Evolutionary conservation across 768 basidiomycete species (phyloP).

Genomic region (Rickenella mellea): DNA sequence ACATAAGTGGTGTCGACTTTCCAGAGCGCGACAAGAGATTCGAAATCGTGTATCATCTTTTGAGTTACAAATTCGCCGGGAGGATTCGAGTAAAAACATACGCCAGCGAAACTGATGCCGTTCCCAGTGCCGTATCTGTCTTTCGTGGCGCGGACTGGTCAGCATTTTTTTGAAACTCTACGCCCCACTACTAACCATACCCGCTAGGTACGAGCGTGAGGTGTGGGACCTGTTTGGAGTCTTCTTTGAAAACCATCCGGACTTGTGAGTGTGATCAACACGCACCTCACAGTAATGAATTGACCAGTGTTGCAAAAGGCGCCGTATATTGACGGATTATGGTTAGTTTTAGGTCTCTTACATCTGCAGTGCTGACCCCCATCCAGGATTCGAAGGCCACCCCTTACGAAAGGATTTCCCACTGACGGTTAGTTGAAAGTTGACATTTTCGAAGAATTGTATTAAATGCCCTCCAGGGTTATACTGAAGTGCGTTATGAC

Average conservation of each 20-base stretch:
- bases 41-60: slow-evolving; percentile 92
- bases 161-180: slow-evolving; percentile 11
- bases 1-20: slow-evolving; percentile 93
- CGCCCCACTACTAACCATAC: slow-evolving; percentile 2
- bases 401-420: slow-evolving; percentile 98
- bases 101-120: slow-evolving; percentile 84
- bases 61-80: slow-evolving; percentile 70
- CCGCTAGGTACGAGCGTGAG: slow-evolving; percentile 85
- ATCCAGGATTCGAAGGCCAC: slow-evolving; percentile 87
- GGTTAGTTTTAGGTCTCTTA: slow-evolving; percentile 34
- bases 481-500: slow-evolving; percentile 95
- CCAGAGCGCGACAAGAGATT: slow-evolving; percentile 90
- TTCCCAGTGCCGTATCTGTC: slow-evolving; percentile 71
- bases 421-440: slow-evolving; percentile 56
- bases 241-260: slow-evolving; percentile 93
- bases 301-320: slow-evolving; percentile 34
- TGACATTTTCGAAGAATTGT: not conserved
- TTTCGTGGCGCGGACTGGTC: slow-evolving; percentile 95
- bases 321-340: slow-evolving; percentile 96
- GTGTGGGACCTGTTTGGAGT: slow-evolving; percentile 97
- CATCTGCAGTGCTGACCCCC: slow-evolving; percentile 2
- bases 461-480: slow-evolving; percentile 52
- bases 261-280: slow-evolving; percentile 54
- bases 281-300: not conserved
- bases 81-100: slow-evolving; percentile 96